These are phyloP conservation scores for Sideroxylon spinosum DNA, from an alignment of 179 eudicot genomes.

Conservation along the genomic window DNA sequence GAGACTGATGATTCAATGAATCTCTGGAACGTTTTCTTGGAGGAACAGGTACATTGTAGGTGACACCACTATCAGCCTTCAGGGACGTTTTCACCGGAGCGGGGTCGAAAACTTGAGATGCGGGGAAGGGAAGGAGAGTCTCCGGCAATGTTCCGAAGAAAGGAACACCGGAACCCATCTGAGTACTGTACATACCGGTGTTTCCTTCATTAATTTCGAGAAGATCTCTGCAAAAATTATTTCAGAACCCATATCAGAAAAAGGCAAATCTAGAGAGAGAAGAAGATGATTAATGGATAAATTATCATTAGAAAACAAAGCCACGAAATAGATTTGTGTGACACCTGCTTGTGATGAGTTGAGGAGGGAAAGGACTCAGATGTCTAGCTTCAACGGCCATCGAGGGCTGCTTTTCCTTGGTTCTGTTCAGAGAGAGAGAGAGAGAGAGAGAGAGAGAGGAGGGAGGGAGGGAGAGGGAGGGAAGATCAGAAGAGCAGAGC, in stretches of 20 bases:
- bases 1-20: too few relatives aligned
- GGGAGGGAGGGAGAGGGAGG: too few relatives aligned
- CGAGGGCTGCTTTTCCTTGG: too few relatives aligned
- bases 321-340: background rate
- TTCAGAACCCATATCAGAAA: background rate
- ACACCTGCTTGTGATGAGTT: conserved; percentile 22
- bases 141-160: conserved; percentile 10
- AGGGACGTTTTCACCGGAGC: conserved; percentile 13
- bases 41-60: conserved; percentile 28
- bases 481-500: background rate
- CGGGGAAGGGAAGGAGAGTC: conserved; percentile 11
- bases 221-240: conserved; percentile 14
- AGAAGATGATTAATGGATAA: background rate
- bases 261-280: background rate
- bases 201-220: conserved; percentile 14
- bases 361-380: conserved; percentile 18
- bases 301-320: background rate
- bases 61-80: conserved; percentile 51
- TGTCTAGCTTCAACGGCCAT: conserved; percentile 31
- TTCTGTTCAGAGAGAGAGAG: background rate
- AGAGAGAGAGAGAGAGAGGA: background rate
- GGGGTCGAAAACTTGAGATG: conserved; percentile 1
- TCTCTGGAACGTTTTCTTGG: conserved; percentile 40
- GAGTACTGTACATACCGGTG: background rate
- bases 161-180: conserved; percentile 8